Evolutionary conservation across 148 eudicot species (phyloP).

Genomic region (Hydrangea macrophylla): DNA sequence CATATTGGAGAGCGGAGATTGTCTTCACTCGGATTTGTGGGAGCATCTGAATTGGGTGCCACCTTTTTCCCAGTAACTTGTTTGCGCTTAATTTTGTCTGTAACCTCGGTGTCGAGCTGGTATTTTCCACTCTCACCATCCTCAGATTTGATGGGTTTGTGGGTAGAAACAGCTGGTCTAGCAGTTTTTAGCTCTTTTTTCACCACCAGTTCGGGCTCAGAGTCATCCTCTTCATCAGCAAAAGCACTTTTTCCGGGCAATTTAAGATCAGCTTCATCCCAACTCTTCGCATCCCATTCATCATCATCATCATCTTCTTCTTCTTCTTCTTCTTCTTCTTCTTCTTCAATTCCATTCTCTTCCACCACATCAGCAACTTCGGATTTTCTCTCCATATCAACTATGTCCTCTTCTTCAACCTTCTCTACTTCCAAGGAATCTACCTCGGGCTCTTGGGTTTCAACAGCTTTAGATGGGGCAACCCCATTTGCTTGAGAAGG

Average conservation of each 20-base stretch:
- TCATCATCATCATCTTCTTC: constrained; percentile 69
- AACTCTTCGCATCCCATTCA: constrained; percentile 97
- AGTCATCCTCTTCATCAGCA: constrained; percentile 79
- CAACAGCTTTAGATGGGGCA: constrained; percentile 33
- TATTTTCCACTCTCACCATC: constrained; percentile 31
- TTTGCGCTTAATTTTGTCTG: constrained; percentile 29
- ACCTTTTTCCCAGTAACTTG: constrained; percentile 30
- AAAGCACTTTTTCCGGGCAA: constrained; percentile 68
- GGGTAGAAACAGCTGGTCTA: constrained; percentile 18
- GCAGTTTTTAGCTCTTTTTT: constrained; percentile 39
- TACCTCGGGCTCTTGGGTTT: constrained; percentile 31
- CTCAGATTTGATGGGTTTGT: constrained; percentile 28
- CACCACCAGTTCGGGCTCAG: constrained; percentile 42
- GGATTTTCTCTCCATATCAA: constrained; percentile 32
- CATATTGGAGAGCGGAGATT: constrained; percentile 86
- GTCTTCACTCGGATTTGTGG: constrained; percentile 33
- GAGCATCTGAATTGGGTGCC: constrained; percentile 21
- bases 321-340: constrained; percentile 66
- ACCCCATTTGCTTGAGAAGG: constrained; percentile 46
- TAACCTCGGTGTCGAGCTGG: constrained; percentile 26
- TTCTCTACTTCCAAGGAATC: constrained; percentile 48
- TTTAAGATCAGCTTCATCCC: constrained; percentile 78
- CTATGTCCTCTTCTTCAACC: constrained; percentile 32
- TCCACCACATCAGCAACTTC: constrained; percentile 41
- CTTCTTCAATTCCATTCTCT: constrained; percentile 44